Conservation (phyloP, 2,329 filamentous ascomycete species). For the Clarireedia homoeocarpa region DNA sequence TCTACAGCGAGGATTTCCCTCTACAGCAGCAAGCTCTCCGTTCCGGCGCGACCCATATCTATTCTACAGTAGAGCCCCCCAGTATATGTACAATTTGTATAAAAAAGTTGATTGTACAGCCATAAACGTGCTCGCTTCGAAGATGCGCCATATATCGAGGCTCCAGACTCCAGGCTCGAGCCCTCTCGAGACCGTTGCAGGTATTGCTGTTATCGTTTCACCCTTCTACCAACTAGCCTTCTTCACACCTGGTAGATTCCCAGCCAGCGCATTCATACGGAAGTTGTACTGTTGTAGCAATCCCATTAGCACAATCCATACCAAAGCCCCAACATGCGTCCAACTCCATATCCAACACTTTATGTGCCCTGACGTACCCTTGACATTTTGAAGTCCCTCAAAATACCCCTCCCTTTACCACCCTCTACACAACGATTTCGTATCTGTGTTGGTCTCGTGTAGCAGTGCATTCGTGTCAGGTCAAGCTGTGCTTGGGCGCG, state of each 20-base stretch:
- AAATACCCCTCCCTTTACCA: slow-evolving; percentile 83
- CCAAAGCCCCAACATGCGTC: not conserved
- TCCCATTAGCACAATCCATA: not conserved
- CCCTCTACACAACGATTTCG: slow-evolving; percentile 88
- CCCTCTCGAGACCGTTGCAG: not conserved
- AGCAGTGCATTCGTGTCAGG: slow-evolving; percentile 90
- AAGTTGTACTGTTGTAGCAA: slow-evolving; percentile 68
- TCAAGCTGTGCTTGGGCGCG: slow-evolving; percentile 91
- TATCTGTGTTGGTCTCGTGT: slow-evolving; percentile 89
- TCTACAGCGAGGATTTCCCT: too few relatives aligned
- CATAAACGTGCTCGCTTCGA: not conserved
- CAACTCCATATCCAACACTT: not conserved
- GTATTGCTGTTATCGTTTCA: not conserved
- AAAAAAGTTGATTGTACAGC: not conserved
- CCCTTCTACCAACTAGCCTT: slow-evolving; percentile 83
- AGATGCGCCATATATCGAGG: not conserved
- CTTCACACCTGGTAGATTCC: slow-evolving; percentile 83
- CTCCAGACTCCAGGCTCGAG: not conserved
- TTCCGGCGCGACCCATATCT: not conserved
- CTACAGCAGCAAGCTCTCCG: too few relatives aligned
- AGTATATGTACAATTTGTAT: not conserved
- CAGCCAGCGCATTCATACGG: slow-evolving; percentile 77
- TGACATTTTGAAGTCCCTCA: slow-evolving; percentile 86
- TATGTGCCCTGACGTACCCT: slow-evolving; percentile 56
- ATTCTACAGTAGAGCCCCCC: not conserved